Conservation (phyloP, 148 eudicot species). For the Rhododendron vialii region DNA sequence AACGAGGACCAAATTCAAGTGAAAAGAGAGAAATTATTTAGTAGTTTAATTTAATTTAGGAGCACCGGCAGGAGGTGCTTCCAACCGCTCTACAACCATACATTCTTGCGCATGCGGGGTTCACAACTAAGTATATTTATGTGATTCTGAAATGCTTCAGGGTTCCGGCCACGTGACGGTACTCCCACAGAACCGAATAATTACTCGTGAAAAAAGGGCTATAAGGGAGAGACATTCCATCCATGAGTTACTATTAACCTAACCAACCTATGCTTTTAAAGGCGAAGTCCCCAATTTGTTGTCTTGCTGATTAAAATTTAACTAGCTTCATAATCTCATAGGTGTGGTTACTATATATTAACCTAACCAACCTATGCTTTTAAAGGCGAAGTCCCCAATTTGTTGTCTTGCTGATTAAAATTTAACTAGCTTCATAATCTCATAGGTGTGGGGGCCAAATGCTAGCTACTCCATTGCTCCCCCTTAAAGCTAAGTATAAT, state of each 20-base stretch:
- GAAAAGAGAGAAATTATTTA: too few species aligned
- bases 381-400: conserved; percentile 8
- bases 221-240: conserved; percentile 11
- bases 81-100: neutral
- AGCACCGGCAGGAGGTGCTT: neutral
- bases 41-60: too few species aligned
- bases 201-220: neutral
- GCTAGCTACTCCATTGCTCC: conserved; percentile 39
- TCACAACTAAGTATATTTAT: neutral
- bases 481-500: conserved; percentile 62
- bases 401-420: conserved; percentile 8
- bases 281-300: conserved; percentile 6
- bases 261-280: conserved; percentile 23
- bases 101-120: too few species aligned
- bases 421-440: neutral
- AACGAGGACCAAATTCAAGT: neutral
- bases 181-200: neutral
- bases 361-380: conserved; percentile 25
- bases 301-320: conserved; percentile 1
- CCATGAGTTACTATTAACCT: conserved; percentile 11
- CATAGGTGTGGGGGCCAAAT: conserved; percentile 14
- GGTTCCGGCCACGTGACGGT: neutral
- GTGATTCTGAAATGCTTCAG: neutral
- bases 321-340: neutral
- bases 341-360: conserved; percentile 16